A percentile compares a stretch with the other conserved stretches of the same genome.
These are phyloP conservation scores for Scortechinia acanthostroma DNA, from an alignment of 2,329 filamentous ascomycete genomes.

Conservation along the genomic window DNA sequence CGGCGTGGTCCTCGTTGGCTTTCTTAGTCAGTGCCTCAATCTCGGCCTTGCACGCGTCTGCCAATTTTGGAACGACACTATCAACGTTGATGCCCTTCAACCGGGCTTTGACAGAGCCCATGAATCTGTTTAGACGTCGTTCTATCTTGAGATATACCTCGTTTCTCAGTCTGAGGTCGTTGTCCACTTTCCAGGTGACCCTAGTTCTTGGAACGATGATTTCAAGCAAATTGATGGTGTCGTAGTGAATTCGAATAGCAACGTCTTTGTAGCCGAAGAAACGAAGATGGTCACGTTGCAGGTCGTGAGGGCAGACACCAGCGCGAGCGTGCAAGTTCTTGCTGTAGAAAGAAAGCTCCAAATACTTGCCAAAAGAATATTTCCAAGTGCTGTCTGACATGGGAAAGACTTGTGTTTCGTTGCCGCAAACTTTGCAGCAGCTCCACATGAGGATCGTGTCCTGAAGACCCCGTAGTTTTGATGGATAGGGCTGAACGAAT, in stretches of 20 bases:
- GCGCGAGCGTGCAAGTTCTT: conserved; percentile 67
- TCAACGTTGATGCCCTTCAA: conserved; percentile 86
- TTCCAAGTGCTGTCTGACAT: conserved; percentile 97
- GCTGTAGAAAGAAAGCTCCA: conserved; percentile 97
- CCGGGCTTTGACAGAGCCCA: conserved; percentile 75
- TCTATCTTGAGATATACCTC: conserved; percentile 79
- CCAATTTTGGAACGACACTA: conserved; percentile 80
- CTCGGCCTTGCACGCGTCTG: conserved; percentile 73
- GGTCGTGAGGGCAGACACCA: conserved; percentile 75
- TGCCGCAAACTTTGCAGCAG: conserved; percentile 83
- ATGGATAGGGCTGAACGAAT: conserved; percentile 64
- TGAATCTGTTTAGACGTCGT: conserved; percentile 77
- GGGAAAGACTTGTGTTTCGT: conserved; percentile 78
- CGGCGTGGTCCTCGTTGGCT: conserved; percentile 75
- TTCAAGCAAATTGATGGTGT: conserved; percentile 84
- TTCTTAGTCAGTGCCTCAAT: conserved; percentile 73
- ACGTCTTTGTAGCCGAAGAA: conserved; percentile 87
- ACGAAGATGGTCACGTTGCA: conserved; percentile 83
- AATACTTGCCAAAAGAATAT: conserved; percentile 95
- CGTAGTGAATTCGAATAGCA: conserved; percentile 83
- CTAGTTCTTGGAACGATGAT: conserved; percentile 84
- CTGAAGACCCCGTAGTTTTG: conserved; percentile 51
- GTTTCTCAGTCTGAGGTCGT: conserved; percentile 86
- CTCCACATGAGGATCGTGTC: conserved; percentile 90
- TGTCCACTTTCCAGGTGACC: conserved; percentile 96